Conservation (phyloP, 1,139 yeast genomes). For the Arxiozyma telluris region DNA sequence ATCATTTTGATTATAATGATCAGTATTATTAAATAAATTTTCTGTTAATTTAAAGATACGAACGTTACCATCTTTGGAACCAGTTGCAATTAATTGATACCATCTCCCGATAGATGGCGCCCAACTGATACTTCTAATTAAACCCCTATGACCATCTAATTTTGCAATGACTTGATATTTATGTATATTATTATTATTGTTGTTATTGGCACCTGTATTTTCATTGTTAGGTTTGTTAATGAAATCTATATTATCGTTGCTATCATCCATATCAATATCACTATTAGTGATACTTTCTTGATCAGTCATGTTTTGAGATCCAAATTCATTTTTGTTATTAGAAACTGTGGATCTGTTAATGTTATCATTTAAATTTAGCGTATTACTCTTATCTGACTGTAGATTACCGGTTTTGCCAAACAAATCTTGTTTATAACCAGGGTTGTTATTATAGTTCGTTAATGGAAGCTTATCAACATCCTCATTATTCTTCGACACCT, state of each 20-base stretch:
- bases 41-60: slow-evolving; percentile 70
- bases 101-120: slow-evolving; percentile 94
- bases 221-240: not conserved
- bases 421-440: too few species aligned
- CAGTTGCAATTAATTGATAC: slow-evolving; percentile 85
- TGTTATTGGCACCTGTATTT: not conserved
- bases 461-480: not conserved
- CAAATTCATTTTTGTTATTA: not conserved
- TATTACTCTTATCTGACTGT: not conserved
- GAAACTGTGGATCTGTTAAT: not conserved
- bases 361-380: not conserved
- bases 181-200: not conserved
- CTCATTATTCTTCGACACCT: slow-evolving; percentile 34
- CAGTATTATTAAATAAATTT: slow-evolving; percentile 17
- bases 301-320: not conserved
- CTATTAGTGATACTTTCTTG: not conserved
- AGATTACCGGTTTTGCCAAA: not conserved
- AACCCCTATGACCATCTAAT: slow-evolving; percentile 72
- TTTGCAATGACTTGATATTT: slow-evolving; percentile 39
- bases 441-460: not conserved
- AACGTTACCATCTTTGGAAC: slow-evolving; percentile 88
- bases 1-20: not conserved
- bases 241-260: not conserved
- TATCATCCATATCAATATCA: slow-evolving; percentile 1
- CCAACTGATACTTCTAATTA: slow-evolving; percentile 88